Percentiles rank a stretch among this genome's conserved stretches.
phyloP scores from a whole-genome alignment of 208 protist genomes.

The Acanthamoeba triangularis region DNA sequence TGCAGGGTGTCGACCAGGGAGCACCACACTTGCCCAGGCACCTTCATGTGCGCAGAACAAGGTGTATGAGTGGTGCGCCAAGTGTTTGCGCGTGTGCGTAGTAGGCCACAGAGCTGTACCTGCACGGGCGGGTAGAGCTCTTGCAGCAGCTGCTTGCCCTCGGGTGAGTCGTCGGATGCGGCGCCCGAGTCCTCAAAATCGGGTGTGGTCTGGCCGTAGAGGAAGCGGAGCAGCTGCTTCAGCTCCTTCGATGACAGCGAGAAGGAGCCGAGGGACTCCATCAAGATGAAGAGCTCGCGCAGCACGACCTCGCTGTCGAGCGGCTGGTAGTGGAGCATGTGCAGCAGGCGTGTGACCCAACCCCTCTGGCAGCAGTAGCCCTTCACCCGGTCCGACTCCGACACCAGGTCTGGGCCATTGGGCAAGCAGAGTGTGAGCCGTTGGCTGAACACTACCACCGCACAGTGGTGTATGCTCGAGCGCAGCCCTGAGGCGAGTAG shows the following conservation, averaged over 20 bases:
- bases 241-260: constrained; percentile 67
- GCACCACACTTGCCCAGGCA: constrained; percentile 67
- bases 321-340: constrained; percentile 70
- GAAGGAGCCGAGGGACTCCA: constrained; percentile 73
- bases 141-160: not conserved
- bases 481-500: not conserved
- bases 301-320: constrained; percentile 56
- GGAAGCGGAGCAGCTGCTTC: constrained; percentile 65
- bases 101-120: not conserved
- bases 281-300: constrained; percentile 68
- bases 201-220: constrained; percentile 20
- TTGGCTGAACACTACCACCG: no score
- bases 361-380: constrained; percentile 69
- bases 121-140: constrained; percentile 2
- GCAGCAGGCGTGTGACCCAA: constrained; percentile 52
- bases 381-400: constrained; percentile 58
- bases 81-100: not conserved
- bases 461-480: no score
- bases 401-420: constrained; percentile 6
- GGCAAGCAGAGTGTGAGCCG: no score
- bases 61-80: not conserved
- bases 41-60: not conserved
- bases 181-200: not conserved
- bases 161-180: not conserved
- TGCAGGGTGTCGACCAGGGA: constrained; percentile 64